These are phyloP conservation scores for Phytophthora pseudosyringae DNA, from an alignment of 352 stramenopile species.

Conservation along the genomic window DNA sequence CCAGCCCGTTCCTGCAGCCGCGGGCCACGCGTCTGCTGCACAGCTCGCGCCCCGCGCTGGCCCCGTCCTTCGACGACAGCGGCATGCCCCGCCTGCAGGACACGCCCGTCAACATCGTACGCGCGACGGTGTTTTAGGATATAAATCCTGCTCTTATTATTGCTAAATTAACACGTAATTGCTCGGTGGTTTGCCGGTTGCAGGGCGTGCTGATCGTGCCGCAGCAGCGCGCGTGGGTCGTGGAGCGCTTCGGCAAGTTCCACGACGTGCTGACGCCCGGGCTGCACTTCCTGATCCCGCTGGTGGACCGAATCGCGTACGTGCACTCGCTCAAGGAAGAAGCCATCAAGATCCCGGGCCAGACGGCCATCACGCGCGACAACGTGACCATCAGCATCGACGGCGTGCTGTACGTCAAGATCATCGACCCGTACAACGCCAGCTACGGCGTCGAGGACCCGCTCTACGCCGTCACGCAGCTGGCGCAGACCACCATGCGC, in stretches of 20 bases:
- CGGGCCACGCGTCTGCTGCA: slow-evolving; percentile 25
- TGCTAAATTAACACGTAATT: neutral
- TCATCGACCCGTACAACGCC: slow-evolving; percentile 89
- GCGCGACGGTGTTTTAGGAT: slow-evolving; percentile 1
- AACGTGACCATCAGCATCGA: slow-evolving; percentile 94
- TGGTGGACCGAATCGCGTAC: slow-evolving; percentile 92
- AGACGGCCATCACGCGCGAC: slow-evolving; percentile 92
- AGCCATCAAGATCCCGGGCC: slow-evolving; percentile 90
- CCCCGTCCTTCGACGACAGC: slow-evolving; percentile 49
- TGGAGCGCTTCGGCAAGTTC: slow-evolving; percentile 93
- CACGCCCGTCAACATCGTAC: slow-evolving; percentile 61
- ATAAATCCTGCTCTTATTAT: neutral
- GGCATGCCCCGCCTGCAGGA: slow-evolving; percentile 53
- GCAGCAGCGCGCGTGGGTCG: slow-evolving; percentile 90
- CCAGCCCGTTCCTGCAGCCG: slow-evolving; percentile 23
- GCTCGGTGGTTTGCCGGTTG: neutral
- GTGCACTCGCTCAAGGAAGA: slow-evolving; percentile 94
- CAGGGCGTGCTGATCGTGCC: slow-evolving; percentile 88
- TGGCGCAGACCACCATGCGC: slow-evolving; percentile 92
- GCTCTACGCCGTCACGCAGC: slow-evolving; percentile 90
- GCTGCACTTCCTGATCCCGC: slow-evolving; percentile 90
- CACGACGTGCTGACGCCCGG: slow-evolving; percentile 86
- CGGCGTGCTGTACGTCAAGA: slow-evolving; percentile 93
- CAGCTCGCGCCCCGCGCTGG: slow-evolving; percentile 39
- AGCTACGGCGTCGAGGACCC: slow-evolving; percentile 91